Percentiles rank a stretch among this genome's conserved stretches.
Evolutionary conservation across 257 asterid genomes (phyloP).

Genomic region (Solanum virginianum): DNA sequence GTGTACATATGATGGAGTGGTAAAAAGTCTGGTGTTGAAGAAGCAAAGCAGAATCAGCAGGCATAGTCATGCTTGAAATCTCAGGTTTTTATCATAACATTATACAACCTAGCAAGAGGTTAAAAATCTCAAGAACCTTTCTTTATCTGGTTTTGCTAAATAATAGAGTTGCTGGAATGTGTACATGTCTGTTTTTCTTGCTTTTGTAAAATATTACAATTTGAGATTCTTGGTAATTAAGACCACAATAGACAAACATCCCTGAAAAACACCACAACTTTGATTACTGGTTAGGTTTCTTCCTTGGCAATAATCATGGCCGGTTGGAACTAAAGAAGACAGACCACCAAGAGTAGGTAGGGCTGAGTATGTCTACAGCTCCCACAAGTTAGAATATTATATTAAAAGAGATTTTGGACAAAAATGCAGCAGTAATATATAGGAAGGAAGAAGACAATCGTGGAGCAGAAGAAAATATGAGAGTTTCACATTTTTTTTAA

Average conservation of each 20-base stretch:
- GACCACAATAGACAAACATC: neutral
- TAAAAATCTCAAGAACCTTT: neutral
- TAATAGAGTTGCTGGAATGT: neutral
- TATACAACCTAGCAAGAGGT: neutral
- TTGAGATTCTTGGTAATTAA: neutral
- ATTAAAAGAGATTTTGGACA: neutral
- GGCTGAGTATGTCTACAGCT: neutral
- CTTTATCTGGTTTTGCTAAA: neutral
- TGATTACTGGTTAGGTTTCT: neutral
- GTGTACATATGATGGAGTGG: conserved; percentile 1
- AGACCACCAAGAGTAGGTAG: neutral
- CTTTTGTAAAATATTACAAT: neutral
- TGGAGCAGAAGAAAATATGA: no score
- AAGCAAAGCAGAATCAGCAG: neutral
- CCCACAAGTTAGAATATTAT: neutral
- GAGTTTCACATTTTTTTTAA: no score
- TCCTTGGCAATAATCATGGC: neutral
- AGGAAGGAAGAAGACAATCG: no score
- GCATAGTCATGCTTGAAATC: neutral
- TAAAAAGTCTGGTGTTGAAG: neutral
- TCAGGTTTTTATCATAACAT: neutral
- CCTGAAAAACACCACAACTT: neutral
- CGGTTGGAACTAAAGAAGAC: neutral
- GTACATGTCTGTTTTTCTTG: neutral
- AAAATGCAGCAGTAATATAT: no score